Percentiles rank a stretch among this genome's conserved stretches.
phyloP scores from a whole-genome alignment of 768 basidiomycete species.

The Lepiota brunneoincarnata region DNA sequence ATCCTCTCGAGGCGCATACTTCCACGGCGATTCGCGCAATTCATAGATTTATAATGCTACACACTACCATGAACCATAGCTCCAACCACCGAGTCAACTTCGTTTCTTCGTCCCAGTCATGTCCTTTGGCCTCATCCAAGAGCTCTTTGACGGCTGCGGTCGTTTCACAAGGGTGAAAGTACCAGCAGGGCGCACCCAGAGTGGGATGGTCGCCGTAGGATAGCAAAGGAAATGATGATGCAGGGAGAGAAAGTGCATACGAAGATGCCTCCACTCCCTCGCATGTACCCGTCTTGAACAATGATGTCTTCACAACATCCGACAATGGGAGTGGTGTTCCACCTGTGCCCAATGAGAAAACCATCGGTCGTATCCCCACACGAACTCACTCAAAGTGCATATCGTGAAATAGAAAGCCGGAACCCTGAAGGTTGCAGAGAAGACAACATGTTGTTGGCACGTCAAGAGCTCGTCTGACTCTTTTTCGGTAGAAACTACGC shows the following conservation, averaged over 20 bases:
- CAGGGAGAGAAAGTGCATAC: slow-evolving; percentile 51
- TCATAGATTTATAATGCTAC: slow-evolving; percentile 58
- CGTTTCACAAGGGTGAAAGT: slow-evolving; percentile 85
- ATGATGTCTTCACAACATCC: slow-evolving; percentile 51
- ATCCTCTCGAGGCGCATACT: not conserved
- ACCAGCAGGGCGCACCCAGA: slow-evolving; percentile 75
- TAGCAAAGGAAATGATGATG: slow-evolving; percentile 66
- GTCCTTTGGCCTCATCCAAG: slow-evolving; percentile 42
- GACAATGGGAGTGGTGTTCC: slow-evolving; percentile 60
- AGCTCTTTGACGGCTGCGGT: slow-evolving; percentile 66
- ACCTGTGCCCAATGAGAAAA: slow-evolving; percentile 34
- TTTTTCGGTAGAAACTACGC: slow-evolving; percentile 19
- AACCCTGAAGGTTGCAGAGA: slow-evolving; percentile 76
- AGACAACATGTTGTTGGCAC: slow-evolving; percentile 67
- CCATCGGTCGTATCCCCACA: slow-evolving; percentile 14
- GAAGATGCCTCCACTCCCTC: slow-evolving; percentile 42
- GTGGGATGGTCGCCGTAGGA: slow-evolving; percentile 88
- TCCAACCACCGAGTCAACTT: slow-evolving; percentile 55
- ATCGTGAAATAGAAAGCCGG: slow-evolving; percentile 83
- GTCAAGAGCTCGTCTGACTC: slow-evolving; percentile 31
- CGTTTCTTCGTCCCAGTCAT: slow-evolving; percentile 27
- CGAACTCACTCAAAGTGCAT: slow-evolving; percentile 62
- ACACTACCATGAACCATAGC: slow-evolving; percentile 76
- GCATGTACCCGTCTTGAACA: slow-evolving; percentile 54
- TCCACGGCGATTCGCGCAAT: slow-evolving; percentile 7